These are phyloP conservation scores for Penicillium sp. DNA, from an alignment of 2,329 filamentous ascomycete species.

Conservation along the genomic window DNA sequence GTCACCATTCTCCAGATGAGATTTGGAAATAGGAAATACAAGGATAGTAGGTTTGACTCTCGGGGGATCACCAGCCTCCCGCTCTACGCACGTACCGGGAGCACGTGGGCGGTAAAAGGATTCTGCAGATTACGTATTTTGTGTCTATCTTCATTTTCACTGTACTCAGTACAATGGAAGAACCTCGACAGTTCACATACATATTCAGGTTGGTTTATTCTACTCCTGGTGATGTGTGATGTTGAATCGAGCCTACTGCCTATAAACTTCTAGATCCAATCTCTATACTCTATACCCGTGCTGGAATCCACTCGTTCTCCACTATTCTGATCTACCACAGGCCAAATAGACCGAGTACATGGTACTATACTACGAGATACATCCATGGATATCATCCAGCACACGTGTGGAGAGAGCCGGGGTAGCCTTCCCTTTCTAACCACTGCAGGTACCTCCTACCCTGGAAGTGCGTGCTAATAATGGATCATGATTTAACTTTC, in stretches of 20 bases:
- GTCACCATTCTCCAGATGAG: not conserved
- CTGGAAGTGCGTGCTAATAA: not conserved
- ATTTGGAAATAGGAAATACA: not conserved
- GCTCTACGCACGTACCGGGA: not conserved
- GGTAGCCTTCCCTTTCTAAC: not conserved
- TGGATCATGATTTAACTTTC: slow-evolving; percentile 10
- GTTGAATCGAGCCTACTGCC: not conserved
- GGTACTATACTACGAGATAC: slow-evolving; percentile 11
- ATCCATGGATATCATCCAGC: slow-evolving; percentile 6
- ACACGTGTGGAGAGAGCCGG: not conserved
- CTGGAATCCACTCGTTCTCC: slow-evolving; percentile 11
- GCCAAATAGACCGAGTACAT: not conserved
- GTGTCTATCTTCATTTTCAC: too few species aligned
- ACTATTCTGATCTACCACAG: slow-evolving; percentile 20
- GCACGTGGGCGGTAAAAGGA: slow-evolving; percentile 18
- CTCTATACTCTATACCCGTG: slow-evolving; percentile 7
- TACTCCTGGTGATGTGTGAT: not conserved
- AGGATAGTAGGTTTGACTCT: slow-evolving; percentile 4
- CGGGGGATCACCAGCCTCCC: slow-evolving; percentile 8
- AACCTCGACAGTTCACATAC: not conserved
- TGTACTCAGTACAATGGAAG: too few species aligned
- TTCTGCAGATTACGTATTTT: not conserved
- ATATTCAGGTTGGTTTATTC: not conserved
- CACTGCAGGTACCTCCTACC: slow-evolving; percentile 19
- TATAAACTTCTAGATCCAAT: slow-evolving; percentile 11